These are phyloP conservation scores for Alloteropsis semialata DNA, from an alignment of 176 grass and related monocot species.

Conservation along the genomic window DNA sequence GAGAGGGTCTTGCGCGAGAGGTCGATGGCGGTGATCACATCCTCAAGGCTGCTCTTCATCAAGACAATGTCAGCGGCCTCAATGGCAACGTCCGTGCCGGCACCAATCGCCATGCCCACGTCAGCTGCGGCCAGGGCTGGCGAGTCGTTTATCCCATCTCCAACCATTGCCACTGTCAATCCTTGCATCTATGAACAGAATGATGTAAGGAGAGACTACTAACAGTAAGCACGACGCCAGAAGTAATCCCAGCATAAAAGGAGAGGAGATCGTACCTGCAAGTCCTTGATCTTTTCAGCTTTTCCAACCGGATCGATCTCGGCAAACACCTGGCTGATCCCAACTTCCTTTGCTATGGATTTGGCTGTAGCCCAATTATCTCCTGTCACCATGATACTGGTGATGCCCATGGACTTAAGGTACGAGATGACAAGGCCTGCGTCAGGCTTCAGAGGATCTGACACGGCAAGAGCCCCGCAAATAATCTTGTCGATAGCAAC, in stretches of 20 bases:
- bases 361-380: slow-evolving; percentile 94
- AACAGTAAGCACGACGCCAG: not conserved
- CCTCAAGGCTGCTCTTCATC: slow-evolving; percentile 86
- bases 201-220: not conserved
- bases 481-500: slow-evolving; percentile 70
- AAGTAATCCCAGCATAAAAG: not conserved
- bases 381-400: slow-evolving; percentile 93
- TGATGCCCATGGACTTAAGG: slow-evolving; percentile 81
- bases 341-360: slow-evolving; percentile 88
- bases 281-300: slow-evolving; percentile 84
- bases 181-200: slow-evolving; percentile 60
- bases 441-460: slow-evolving; percentile 93
- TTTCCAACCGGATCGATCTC: slow-evolving; percentile 91
- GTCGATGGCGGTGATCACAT: slow-evolving; percentile 89
- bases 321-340: slow-evolving; percentile 72
- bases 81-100: slow-evolving; percentile 84
- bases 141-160: slow-evolving; percentile 86
- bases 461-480: slow-evolving; percentile 79
- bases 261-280: slow-evolving; percentile 57
- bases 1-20: slow-evolving; percentile 84
- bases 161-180: slow-evolving; percentile 85
- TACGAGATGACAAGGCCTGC: slow-evolving; percentile 69
- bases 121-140: slow-evolving; percentile 79
- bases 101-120: slow-evolving; percentile 84
- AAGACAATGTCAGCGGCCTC: slow-evolving; percentile 86